Conservation (phyloP, 345 rosid species). For the Tarenaya hassleriana region DNA sequence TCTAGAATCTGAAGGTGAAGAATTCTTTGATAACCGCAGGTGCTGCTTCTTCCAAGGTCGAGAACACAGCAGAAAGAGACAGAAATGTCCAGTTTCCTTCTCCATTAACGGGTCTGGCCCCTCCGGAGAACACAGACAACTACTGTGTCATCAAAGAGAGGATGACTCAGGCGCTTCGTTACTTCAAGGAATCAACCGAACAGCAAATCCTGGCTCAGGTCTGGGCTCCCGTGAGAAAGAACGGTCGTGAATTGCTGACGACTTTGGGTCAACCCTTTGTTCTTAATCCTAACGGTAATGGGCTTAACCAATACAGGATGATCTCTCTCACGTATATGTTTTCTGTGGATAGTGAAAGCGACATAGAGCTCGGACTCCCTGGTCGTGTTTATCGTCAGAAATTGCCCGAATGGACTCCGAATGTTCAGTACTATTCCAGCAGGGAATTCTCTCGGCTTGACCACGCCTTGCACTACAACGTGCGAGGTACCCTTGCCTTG, state of each 20-base stretch:
- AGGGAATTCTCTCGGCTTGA: conserved; percentile 72
- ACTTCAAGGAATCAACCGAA: conserved; percentile 76
- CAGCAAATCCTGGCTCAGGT: conserved; percentile 88
- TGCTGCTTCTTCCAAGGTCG: conserved; percentile 33
- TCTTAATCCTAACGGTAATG: conserved; percentile 61
- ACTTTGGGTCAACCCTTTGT: conserved; percentile 93
- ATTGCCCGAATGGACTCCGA: conserved; percentile 92
- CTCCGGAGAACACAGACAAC: conserved; percentile 54
- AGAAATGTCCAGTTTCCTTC: conserved; percentile 37
- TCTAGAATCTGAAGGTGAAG: conserved; percentile 13
- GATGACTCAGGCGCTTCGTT: conserved; percentile 78
- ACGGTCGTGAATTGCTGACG: conserved; percentile 54
- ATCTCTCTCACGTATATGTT: conserved; percentile 69
- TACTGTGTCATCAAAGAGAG: conserved; percentile 65
- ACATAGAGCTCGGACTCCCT: conserved; percentile 78
- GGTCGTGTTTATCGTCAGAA: conserved; percentile 86
- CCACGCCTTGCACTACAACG: conserved; percentile 67
- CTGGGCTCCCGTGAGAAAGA: conserved; percentile 78
- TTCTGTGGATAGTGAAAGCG: conserved; percentile 65
- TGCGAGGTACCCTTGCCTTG: conserved; percentile 81
- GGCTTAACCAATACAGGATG: conserved; percentile 85
- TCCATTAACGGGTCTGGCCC: conserved; percentile 42
- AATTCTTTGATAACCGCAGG: conserved; percentile 33
- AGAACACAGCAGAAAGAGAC: conserved; percentile 31
- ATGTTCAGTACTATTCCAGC: conserved; percentile 82